phyloP scores from a whole-genome alignment of 2,329 filamentous ascomycete species.

The Fusarium nodosum region DNA sequence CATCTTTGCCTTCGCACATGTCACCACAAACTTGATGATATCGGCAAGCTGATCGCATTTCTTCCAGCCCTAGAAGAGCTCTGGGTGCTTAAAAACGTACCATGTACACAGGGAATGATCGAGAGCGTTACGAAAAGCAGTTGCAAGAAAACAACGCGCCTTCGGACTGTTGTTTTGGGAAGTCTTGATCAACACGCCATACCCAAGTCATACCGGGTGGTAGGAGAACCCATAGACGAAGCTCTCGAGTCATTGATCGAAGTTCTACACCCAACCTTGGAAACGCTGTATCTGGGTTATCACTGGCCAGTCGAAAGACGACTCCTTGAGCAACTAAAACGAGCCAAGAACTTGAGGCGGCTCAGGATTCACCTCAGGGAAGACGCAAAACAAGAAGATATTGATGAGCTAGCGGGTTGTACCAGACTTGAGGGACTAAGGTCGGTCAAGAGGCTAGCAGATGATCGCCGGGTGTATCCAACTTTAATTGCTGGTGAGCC shows the following conservation, averaged over 20 bases:
- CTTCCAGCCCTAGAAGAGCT: neutral
- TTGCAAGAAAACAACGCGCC: neutral
- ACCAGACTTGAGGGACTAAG: neutral
- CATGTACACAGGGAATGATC: neutral
- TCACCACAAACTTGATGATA: accelerated
- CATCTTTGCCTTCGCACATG: neutral
- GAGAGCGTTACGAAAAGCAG: neutral
- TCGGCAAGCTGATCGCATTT: neutral
- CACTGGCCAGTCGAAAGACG: neutral
- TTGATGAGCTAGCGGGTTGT: neutral
- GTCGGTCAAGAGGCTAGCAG: neutral
- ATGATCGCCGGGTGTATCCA: neutral
- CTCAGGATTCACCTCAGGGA: neutral
- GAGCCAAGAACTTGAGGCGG: neutral
- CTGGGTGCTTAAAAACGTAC: neutral
- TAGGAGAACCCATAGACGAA: neutral
- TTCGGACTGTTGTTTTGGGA: neutral
- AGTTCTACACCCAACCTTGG: neutral
- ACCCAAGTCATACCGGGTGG: accelerated
- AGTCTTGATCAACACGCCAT: neutral
- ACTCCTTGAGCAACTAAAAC: neutral
- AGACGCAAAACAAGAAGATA: neutral
- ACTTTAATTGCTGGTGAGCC: neutral
- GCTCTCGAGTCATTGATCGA: neutral
- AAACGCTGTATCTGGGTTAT: neutral